Base-by-base conservation (phyloP, 2,329 filamentous ascomycete genomes). In the Aspergillus fumigatiaffinis region DNA sequence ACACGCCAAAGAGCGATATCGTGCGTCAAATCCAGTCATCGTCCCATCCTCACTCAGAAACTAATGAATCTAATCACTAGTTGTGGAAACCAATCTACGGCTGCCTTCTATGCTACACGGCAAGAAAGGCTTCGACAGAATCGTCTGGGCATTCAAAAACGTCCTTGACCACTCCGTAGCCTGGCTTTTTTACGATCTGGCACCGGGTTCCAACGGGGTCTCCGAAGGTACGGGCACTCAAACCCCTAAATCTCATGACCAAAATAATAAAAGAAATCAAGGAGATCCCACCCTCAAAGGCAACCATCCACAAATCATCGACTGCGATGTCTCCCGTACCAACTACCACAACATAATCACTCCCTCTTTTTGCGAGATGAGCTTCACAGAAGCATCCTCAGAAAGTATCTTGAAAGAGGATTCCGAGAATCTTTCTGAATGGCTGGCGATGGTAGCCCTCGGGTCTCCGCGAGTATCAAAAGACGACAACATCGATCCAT, bases 51-150 rank as follows among this genome's bases (percentile, higher is more conserved):
- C 21, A n/a, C n/a, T 44, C 2, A 44, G 10, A 9, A 50, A 17
- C 44, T 17, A 48, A 63, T 68, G 57, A 69, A 14, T 17, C 50
- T 14, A 23, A 17, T 35, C 28, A 51, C 35, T 55, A 94, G 90
- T 87, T 28, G 84, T 97, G 49, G 85, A 93, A 65, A 80, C 89
- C 52, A 87, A 97, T 58, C 81, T 99, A 28, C 84, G 87, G 20
- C 79, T 82, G 4, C 83, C 87, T 0, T 87, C 87, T 0, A 96
- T 96, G 90, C 72, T 91, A 7, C 87, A 87, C 54, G 92, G 92
- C 3, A 94, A 91, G 71, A 92, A 89, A 62, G 88, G 87, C 0
- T 96, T 95, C 67, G 87, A 92, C 60, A 81, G 91, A 49, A 77
- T 96, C 14, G 72, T 87, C 6, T 90, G 90, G 80, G 91, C 91